Base-by-base conservation (phyloP, 306 rosid species). In the Gillenia trifoliata region DNA sequence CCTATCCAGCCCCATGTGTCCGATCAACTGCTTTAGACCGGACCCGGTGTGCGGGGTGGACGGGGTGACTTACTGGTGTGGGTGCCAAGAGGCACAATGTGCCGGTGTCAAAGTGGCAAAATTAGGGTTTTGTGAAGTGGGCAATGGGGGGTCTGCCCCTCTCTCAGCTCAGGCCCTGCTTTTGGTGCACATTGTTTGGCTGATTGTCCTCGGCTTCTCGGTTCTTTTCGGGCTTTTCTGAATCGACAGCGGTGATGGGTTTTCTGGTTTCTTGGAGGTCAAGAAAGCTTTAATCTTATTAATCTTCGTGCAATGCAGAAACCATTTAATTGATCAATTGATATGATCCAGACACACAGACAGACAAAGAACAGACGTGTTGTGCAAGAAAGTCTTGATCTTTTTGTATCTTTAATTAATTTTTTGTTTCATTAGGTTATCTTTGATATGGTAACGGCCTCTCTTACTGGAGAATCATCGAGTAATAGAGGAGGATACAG, bases 31-130 rank as follows among this genome's bases (percentile, higher is more conserved):
- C 77, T 93, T 93, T 8, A 77, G 97, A 22, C 68, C 98, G 6
- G 85, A 93, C 75, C 98, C 98, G 0, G 98, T 91, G n/a, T 93
- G 97, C 73, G 92, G 97, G 7, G 90, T 64, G 1, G 90, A 91
- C 80, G 97, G 94, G 23, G 85, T 93, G 52, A 93, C 96, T 31
- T 93, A 91, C 74, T 93, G 98, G 98, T 91, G 97, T 43, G 98
- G 98, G 7, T 93, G 97, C 81, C 89, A 81, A 6, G 97, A 91
- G 34, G 98, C 98, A 0, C 85, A 82, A 2, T 93, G 98, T 50
- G 88, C 94, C 1, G 94, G 96, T 17, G 77, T 64, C 3, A 78
- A 82, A 29, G 96, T 93, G 5, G 87, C 88, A 33, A 93, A 87
- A 26, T 31, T 81, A 47, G 96, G 98, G 0, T 91, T 85, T 36